Evolutionary conservation across 2,329 filamentous ascomycete genomes (phyloP), one percentile per base, ranked within the genome.

Genomic region (Plenodomus lindquistii): DNA sequence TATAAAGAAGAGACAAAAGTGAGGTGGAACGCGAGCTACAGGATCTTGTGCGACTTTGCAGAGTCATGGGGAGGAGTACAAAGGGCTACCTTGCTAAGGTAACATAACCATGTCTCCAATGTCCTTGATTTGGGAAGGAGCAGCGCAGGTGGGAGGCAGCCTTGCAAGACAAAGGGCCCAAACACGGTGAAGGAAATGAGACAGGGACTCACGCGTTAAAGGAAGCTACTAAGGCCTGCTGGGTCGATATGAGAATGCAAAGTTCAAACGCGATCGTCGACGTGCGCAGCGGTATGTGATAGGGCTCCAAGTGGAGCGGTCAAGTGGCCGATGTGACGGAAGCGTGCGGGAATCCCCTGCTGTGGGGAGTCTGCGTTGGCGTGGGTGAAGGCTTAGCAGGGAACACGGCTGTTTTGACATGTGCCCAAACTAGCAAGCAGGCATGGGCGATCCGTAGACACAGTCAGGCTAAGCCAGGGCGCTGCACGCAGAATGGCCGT

Each of bases 201-300:
- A 70, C 68, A 69, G 59, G 62, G 63, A 70, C 65, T 69, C 65
- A 66, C 50, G 50, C 47, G 48, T 49, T 52, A 57, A 61, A 44
- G 54, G 53, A 43, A 48, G 54, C 46, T 53, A 59, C 62, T 52
- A 62, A 46, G 55, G 36, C 55, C 52, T 42, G 51, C 44, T 49
- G 52, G 35, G 50, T 4, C 27, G 27, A 13, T 31, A 31, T 31
- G 57, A 57, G 60, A 65, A 61, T 48, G 49, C 56, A 56, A 48
- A 56, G 52, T 56, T 57, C 49, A 54, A 63, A 60, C 56, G 55
- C 44, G 55, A 60, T 59, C 59, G 55, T 51, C 62, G 41, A 57
- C 55, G 57, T 57, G 55, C 59, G 55, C 55, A 50, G 51, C 50
- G 50, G 51, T 54, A 49, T 52, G 57, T 49, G 35, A 54, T n/a